Base-by-base conservation (phyloP, 2,329 filamentous ascomycete genomes). In the Metarhizium sp. region DNA sequence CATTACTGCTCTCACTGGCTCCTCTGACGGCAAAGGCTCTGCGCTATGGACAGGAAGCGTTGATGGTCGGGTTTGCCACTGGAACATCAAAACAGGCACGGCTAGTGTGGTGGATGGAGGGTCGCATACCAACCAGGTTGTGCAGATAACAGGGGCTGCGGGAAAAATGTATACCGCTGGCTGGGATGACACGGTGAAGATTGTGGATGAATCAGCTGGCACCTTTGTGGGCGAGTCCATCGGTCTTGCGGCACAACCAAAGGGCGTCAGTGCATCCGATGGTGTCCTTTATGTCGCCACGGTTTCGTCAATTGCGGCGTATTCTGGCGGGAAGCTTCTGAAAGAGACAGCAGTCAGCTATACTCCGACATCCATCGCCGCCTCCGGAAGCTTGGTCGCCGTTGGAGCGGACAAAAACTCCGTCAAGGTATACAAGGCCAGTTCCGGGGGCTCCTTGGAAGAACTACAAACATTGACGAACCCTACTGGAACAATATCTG, bases 181-280 rank as follows among this genome's bases (percentile, higher is more conserved):
- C 59, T 99, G 92, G 94, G 94, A 99, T 67, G 94, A 99, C 69
- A 90, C 86, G 1, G 77, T 97, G 40, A 86, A 91, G 59, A 86
- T 82, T 47, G 79, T 95, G 40, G 91, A 95, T 60, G 79, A 87
- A 57, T 79, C 84, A 1, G 82, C 86, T 53, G 86, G 84, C 64
- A 88, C 85, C 0, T 96, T 95, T 69, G 78, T 85, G 6, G 90
- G 88, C 55, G 78, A 79, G 51, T 76, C 82, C 1, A 73, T 79
- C 36, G 86, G 87, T 66, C 79, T 95, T 20, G 77, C 82, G 2
- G 86, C 85, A 18, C 94, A 97, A 66, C 94, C 94, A 2, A 92
- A 88, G 70, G 87, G 85, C 42, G 74, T 92, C 43, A 77, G 81
- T 6, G 78, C 83, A 3, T 75, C 78, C 1, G 74, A 73, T 38